Evolutionary conservation across 176 grass and related monocot genomes (phyloP), one percentile per base, ranked within the genome.

Genomic region (Rhynchospora breviuscula): DNA sequence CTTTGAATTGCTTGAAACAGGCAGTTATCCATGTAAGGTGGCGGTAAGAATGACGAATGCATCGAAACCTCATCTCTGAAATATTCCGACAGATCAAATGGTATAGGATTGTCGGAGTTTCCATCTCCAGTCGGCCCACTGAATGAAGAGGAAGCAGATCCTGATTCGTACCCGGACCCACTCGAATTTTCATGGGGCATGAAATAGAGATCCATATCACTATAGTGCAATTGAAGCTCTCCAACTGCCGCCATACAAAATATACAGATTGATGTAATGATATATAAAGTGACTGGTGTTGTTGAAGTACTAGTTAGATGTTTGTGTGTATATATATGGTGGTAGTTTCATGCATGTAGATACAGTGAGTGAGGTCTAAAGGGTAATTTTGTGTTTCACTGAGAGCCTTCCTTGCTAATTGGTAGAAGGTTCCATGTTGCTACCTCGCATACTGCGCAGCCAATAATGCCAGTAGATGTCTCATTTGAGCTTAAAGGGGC

Each of bases 31-130:
- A 74, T 15, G 54, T 18, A 76, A 10, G 74, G 5, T 7, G 74
- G 63, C 57, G 66, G 6, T n/a, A 47, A 77, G 4, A 62, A 23
- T 63, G 84, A 67, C 21, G 59, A 60, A 33, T 81, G 59, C 7
- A 23, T 22, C 1, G 61, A 84, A 60, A 64, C 51, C 15, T 82
- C 83, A 45, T 89, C 88, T 63, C 88, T 84, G 73, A 93, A 23
- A 65, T 84, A 95, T 11, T 95, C 93, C 60, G 90, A 86, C 44
- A 89, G 80, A 86, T 95, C 93, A 86, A 95, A 91, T 8, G 79
- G 88, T 10, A 22, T 54, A 19, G 44, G 26, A 12, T 57, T 59
- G 0, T 44, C 57, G 23, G 63, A 56, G 44, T 59, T 33, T 22
- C 26, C 26, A 51, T 46, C 85, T 26, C 84, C 79, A 26, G 49